Percentiles rank a stretch among this genome's conserved stretches.
Conservation (phyloP, 768 basidiomycete species). For the Lactarius akahatsu region DNA sequence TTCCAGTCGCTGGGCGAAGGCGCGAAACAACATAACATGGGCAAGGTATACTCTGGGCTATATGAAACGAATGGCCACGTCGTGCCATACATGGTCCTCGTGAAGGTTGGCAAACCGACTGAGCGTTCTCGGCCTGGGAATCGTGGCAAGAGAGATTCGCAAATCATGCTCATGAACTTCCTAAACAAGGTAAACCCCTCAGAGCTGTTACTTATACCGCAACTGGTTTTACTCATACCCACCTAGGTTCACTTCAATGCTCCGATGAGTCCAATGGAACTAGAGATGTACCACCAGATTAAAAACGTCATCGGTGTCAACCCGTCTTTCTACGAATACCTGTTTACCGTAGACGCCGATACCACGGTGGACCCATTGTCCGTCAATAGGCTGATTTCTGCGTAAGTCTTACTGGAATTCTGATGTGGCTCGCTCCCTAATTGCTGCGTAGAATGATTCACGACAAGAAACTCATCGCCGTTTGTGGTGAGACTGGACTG, state of each 20-base stretch:
- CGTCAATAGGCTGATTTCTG: conserved; percentile 87
- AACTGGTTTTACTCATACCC: conserved; percentile 4
- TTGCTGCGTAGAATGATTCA: conserved; percentile 77
- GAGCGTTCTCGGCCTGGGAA: conserved; percentile 94
- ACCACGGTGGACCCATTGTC: conserved; percentile 89
- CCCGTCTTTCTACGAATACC: conserved; percentile 95
- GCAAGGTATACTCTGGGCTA: conserved; percentile 93
- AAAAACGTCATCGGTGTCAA: conserved; percentile 99
- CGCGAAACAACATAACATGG: conserved; percentile 96
- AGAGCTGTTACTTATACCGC: background rate
- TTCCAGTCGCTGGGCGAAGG: conserved; percentile 95
- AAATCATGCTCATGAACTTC: conserved; percentile 95
- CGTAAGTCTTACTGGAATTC: conserved; percentile 52
- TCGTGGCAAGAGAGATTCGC: conserved; percentile 97
- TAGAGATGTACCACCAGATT: conserved; percentile 99
- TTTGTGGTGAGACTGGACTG: conserved; percentile 92
- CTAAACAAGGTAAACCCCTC: conserved; percentile 76
- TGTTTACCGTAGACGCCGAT: conserved; percentile 93
- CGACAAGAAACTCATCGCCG: conserved; percentile 90
- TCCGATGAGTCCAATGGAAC: conserved; percentile 93
- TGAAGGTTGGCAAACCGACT: conserved; percentile 93
- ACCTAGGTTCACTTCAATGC: conserved; percentile 90
- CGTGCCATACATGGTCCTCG: conserved; percentile 89
- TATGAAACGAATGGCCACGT: conserved; percentile 95
- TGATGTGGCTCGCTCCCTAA: background rate